Evolutionary conservation across 2,329 filamentous ascomycete genomes (phyloP), one percentile per base, ranked within the genome.

Genomic region (Fusarium odoratissimum): DNA sequence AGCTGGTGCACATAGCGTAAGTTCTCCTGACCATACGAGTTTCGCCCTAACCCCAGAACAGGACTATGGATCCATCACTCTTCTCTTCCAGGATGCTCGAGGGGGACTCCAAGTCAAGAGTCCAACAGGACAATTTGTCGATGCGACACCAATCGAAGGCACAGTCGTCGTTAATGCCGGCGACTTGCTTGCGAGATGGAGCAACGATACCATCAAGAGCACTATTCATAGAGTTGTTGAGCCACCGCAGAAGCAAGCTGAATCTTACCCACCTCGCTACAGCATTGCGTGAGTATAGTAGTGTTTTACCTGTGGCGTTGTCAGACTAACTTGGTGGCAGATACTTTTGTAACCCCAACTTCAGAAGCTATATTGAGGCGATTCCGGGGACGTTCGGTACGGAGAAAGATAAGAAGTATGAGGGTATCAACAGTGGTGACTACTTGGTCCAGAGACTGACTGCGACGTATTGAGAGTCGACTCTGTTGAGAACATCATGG

Each of bases 161-260:
- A 95, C 94, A 0, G 92, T 96, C 44, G 93, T 98, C 16, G 89
- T 97, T 72, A 98, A 98, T 78, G 95, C 95, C 0, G 95, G 95
- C 3, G 95, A 98, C 79, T 80, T 98, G 74, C 84, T 98, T 55
- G 92, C 93, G 3, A 87, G 95, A 58, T 97, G 95, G 95, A 94
- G 92, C 72, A 98, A 98, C 78, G 94, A 97, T 78, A 92, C 89
- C 8, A 97, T 98, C 83, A 95, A 93, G 84, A 95, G 93, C 79
- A 98, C 95, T 8, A 90, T 95, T 67, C 95, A 98, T 82, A 90
- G 95, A 16, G 95, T 98, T 2, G 93, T 98, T 9, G 93, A 97
- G 83, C 95, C 95, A 4, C 93, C 93, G 2, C 84, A 85, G 21
- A 86, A 86, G 8, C 84, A 83, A 6, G 83, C 83, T 12, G 87